Base-by-base conservation (phyloP, 345 rosid species). In the Triadica sebifera region DNA sequence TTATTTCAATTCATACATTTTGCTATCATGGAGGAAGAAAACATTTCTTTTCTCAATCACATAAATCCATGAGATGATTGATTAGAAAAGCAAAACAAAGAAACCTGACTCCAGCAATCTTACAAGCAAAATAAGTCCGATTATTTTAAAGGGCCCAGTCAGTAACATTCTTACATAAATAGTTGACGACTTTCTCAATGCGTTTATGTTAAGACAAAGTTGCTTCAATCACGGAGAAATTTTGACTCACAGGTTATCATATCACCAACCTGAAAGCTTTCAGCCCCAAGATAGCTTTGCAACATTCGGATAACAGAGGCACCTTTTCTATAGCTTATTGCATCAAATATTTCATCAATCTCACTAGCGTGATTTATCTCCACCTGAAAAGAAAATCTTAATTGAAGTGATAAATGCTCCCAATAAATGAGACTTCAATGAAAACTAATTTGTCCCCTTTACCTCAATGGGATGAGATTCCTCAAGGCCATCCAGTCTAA, bases 381-480 rank as follows among this genome's bases (percentile, higher is more conserved):
- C 71, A 95, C 99, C 98, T 93, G 87, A 52, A 71, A 60, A 65
- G 74, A 62, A 46, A 47, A 58, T 12, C 70, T 61, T 70, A 51
- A 16, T 51, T 61, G 15, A 13, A 52, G 67, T 62, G 46, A 39
- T 65, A 69, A 19, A 51, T 43, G 60, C 66, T 19, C 46, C 17
- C 74, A 38, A 19, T 1, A 65, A 74, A 22, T 19, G 29, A 41
- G 0, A 0, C 4, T 37, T 60, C 24, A 29, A 46, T 1, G 17
- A 75, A 55, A 74, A 67, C 8, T 41, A 60, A 38, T 56, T 19
- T 46, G 43, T n/a, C 29, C 41, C 15, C 47, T 52, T 61, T 75
- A 95, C 99, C 98, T 95, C 99, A 70, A 95, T 95, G 6, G 99
- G 99, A 86, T 95, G 99, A 52, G 99, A 95, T 84, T 89, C 99